Evolutionary conservation across 768 basidiomycete species (phyloP).

Genomic region (Cystofilobasidium macerans): DNA sequence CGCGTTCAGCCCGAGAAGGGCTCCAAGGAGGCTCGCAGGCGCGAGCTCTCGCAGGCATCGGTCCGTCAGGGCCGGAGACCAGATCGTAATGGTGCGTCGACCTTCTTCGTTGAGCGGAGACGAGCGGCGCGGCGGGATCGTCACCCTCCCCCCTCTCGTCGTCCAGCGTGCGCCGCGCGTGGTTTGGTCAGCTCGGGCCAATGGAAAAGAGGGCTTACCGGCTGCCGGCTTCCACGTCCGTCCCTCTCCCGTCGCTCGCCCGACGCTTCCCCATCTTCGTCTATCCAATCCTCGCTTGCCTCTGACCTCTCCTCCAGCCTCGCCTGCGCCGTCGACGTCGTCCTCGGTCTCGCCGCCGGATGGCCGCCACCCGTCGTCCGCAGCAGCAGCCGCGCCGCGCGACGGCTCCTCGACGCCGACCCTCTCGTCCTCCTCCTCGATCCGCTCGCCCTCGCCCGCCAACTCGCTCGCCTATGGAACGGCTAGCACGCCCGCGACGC

Average conservation of each 20-base stretch:
- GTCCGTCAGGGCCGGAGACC: neutral
- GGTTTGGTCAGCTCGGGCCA: neutral
- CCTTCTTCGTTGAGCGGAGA: no score
- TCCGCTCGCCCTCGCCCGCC: constrained; percentile 18
- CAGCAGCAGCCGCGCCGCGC: neutral
- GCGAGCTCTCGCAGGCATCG: constrained; percentile 2
- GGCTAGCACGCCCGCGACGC: no score
- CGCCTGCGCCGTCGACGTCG: neutral
- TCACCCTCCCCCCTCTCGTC: no score
- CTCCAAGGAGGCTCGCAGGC: constrained; percentile 9
- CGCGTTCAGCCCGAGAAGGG: constrained; percentile 13
- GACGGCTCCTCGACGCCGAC: constrained; percentile 1
- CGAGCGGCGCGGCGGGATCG: no score
- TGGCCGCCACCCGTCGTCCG: neutral
- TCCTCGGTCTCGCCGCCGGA: neutral
- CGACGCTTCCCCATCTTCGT: neutral
- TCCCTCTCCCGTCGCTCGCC: neutral
- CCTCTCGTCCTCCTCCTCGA: constrained; percentile 14
- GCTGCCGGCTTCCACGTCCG: neutral
- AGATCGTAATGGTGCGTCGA: neutral
- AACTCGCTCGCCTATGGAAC: constrained; percentile 13
- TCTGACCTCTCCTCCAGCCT: neutral
- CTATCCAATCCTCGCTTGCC: neutral
- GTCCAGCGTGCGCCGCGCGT: neutral
- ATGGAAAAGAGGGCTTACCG: neutral